Percentiles rank a stretch among this genome's conserved stretches.
These are phyloP conservation scores for Ehretia macrophylla DNA, from an alignment of 257 asterid species.

Conservation along the genomic window DNA sequence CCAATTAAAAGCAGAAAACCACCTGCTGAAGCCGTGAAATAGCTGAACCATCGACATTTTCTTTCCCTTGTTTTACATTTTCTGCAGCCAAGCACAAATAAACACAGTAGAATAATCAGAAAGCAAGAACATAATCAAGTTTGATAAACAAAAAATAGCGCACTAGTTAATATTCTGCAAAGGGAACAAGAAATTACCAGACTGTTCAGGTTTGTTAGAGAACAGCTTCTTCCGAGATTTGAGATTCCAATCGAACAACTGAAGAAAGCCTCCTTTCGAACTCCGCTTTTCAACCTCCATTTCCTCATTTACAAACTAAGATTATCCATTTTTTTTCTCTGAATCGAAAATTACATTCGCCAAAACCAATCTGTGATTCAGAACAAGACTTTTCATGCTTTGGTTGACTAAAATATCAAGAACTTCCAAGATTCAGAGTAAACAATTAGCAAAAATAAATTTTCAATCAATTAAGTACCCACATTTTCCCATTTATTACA, in stretches of 20 bases:
- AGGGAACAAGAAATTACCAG: constrained; percentile 46
- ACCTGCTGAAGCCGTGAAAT: constrained; percentile 61
- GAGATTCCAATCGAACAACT: constrained; percentile 91
- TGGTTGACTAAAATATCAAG: background rate
- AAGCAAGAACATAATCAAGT: background rate
- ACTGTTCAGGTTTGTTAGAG: constrained; percentile 62
- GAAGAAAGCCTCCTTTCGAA: constrained; percentile 78
- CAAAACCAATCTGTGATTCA: constrained; percentile 29
- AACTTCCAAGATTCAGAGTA: background rate
- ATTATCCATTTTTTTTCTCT: constrained; percentile 5
- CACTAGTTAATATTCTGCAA: constrained; percentile 5
- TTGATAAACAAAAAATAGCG: background rate
- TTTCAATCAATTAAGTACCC: background rate
- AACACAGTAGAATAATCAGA: constrained; percentile 5
- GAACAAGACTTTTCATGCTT: background rate
- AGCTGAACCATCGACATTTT: constrained; percentile 39
- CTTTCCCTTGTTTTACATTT: constrained; percentile 60
- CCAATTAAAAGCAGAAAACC: constrained; percentile 10
- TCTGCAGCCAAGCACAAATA: constrained; percentile 29
- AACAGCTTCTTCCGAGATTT: constrained; percentile 92
- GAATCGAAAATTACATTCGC: constrained; percentile 7
- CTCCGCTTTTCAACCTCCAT: constrained; percentile 92
- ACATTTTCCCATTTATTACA: background rate
- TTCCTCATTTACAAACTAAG: constrained; percentile 17
- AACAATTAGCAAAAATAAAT: too few relatives aligned